Evolutionary conservation across 2,329 filamentous ascomycete species (phyloP).

Genomic region (Fonsecaea monophora): DNA sequence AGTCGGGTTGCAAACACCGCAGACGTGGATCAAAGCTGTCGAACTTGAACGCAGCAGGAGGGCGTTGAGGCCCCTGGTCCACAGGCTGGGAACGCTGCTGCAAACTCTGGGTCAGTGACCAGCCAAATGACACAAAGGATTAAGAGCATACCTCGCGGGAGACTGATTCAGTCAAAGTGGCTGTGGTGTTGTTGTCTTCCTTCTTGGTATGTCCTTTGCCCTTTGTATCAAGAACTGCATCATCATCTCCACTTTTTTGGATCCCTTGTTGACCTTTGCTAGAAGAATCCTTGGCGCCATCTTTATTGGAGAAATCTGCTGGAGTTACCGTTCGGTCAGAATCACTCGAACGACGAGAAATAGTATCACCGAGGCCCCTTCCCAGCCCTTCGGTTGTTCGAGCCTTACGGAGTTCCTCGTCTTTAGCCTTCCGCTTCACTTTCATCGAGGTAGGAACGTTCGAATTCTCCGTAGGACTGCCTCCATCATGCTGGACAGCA

Average conservation of each 20-base stretch:
- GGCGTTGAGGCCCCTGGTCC: not conserved
- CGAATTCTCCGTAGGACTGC: not conserved
- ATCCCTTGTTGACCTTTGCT: not conserved
- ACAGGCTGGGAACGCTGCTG: conserved; percentile 1
- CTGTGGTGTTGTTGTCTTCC: not conserved
- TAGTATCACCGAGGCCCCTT: not conserved
- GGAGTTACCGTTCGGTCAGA: not conserved
- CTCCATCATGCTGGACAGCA: not conserved
- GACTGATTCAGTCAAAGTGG: not conserved
- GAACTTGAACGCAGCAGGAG: conserved; percentile 48
- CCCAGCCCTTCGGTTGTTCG: not conserved
- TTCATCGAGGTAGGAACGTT: not conserved
- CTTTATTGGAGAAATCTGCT: not conserved
- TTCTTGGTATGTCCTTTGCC: not conserved
- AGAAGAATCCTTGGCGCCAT: not conserved
- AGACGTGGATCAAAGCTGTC: conserved; percentile 55
- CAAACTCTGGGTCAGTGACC: not conserved
- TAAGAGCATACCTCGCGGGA: not conserved
- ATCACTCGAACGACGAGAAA: conserved; percentile 1
- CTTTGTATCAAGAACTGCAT: not conserved
- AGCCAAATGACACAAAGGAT: not conserved
- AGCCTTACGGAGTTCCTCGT: not conserved
- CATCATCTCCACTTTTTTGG: not conserved
- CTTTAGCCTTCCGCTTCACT: not conserved
- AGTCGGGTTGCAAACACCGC: conserved; percentile 44